Evolutionary conservation across 352 stramenopile genomes (phyloP), one percentile per base, ranked within the genome.

Genomic region (Phytophthora gonapodyides): DNA sequence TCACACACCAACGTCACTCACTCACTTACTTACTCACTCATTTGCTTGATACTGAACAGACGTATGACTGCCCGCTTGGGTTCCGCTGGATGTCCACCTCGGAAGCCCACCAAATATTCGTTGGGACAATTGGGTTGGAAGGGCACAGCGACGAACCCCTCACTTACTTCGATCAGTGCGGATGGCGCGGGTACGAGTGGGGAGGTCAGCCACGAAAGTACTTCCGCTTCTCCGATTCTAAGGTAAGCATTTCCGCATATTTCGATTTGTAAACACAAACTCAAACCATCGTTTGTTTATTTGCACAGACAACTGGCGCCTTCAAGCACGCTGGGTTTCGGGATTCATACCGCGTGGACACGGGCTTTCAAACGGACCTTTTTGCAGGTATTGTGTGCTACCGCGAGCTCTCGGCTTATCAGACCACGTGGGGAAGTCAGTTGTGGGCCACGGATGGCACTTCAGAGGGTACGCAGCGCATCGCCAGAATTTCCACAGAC

Each of bases 201-300:
- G 82, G 87, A 43, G 77, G 82, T 33, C 57, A 65, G 30, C 43
- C n/a, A 15, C 73, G 91, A 27, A 67, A 65, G 31, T 79, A 89
- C 45, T 96, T 98, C 66, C 80, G 89, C 30, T 95, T 97, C 44
- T 76, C 85, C 3, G 91, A 98, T 66, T 97, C 88, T 13, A 53
- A 51, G 53, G 69, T 86, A 57, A 2, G 37, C 36, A 3, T 46
- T 38, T 33, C n/a, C 19, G 17, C n/a, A 46, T 55, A 1, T 7
- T n/a, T 57, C 15, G 36, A 33, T 27, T 41, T 44, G 45, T 17
- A 37, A n/a, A 51, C 15, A 34, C 19, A 17, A 5, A 31, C 47
- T 8, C 41, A 34, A 30, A 62, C 41, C 24, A 19, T 13, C 12
- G 13, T 31, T 61, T 64, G 35, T 27, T 8, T 31, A 31, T 8